Evolutionary conservation across 768 basidiomycete genomes (phyloP).

Genomic region (Hericium alpestre): DNA sequence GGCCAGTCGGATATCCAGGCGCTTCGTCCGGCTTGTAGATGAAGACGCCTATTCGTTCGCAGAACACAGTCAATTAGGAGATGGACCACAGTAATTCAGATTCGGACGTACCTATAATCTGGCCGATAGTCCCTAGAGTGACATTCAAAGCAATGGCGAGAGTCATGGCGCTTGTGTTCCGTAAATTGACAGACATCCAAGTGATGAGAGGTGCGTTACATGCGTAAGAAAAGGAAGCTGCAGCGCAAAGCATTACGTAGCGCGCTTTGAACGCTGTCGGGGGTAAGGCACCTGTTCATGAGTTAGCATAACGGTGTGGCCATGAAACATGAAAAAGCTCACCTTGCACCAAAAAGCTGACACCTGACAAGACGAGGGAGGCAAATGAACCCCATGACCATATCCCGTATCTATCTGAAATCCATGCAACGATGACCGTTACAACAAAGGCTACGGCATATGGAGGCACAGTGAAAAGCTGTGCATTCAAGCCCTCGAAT

Average conservation of each 20-base stretch:
- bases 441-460: conserved; percentile 24
- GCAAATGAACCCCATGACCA: background rate
- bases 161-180: background rate
- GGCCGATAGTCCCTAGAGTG: background rate
- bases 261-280: conserved; percentile 7
- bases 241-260: background rate
- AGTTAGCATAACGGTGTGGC: background rate
- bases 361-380: background rate
- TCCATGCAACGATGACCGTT: background rate
- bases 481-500: conserved; percentile 40
- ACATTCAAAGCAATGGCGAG: background rate
- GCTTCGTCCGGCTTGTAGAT: background rate
- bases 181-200: background rate
- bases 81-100: background rate
- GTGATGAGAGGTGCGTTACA: background rate
- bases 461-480: conserved; percentile 51
- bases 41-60: background rate
- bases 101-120: background rate
- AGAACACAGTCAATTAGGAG: too few relatives aligned
- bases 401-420: background rate
- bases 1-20: background rate
- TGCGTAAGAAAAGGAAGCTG: background rate
- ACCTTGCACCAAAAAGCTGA: background rate
- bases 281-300: background rate
- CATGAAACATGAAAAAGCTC: too few relatives aligned